These are phyloP conservation scores for Mycena filopes DNA, from an alignment of 768 basidiomycete species.

Conservation along the genomic window DNA sequence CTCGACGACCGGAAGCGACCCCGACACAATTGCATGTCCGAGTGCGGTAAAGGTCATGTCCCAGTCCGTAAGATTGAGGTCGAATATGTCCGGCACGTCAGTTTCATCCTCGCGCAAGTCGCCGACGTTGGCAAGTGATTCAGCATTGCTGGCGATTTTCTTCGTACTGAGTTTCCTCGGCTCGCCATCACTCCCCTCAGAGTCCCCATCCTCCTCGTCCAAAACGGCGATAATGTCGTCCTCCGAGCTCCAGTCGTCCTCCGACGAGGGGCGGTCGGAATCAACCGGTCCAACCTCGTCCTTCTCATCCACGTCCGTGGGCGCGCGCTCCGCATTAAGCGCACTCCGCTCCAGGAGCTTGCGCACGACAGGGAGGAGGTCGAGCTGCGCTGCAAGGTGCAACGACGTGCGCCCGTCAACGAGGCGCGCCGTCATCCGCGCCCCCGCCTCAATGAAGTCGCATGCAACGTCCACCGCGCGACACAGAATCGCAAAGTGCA, in stretches of 20 bases:
- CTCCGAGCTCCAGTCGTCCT: slow-evolving; percentile 46
- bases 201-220: slow-evolving; percentile 32
- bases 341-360: slow-evolving; percentile 64
- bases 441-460: slow-evolving; percentile 65
- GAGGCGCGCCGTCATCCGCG: slow-evolving; percentile 64
- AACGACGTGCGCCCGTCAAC: slow-evolving; percentile 66
- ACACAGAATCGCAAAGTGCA: slow-evolving; percentile 67
- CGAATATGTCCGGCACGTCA: slow-evolving; percentile 65
- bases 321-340: slow-evolving; percentile 46
- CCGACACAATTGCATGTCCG: slow-evolving; percentile 60
- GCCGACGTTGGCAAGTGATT: slow-evolving; percentile 39
- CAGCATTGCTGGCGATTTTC: slow-evolving; percentile 15
- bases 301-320: slow-evolving; percentile 38
- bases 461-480: slow-evolving; percentile 57
- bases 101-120: slow-evolving; percentile 60
- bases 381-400: slow-evolving; percentile 66
- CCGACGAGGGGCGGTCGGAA: slow-evolving; percentile 51
- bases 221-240: slow-evolving; percentile 35
- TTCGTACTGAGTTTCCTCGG: slow-evolving; percentile 18
- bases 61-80: slow-evolving; percentile 66
- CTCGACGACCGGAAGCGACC: slow-evolving; percentile 56
- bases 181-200: slow-evolving; percentile 28
- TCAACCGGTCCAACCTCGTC: slow-evolving; percentile 33
- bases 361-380: slow-evolving; percentile 51
- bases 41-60: slow-evolving; percentile 66